Evolutionary conservation across 179 eudicot species (phyloP).

Genomic region (Beta macrorhiza): DNA sequence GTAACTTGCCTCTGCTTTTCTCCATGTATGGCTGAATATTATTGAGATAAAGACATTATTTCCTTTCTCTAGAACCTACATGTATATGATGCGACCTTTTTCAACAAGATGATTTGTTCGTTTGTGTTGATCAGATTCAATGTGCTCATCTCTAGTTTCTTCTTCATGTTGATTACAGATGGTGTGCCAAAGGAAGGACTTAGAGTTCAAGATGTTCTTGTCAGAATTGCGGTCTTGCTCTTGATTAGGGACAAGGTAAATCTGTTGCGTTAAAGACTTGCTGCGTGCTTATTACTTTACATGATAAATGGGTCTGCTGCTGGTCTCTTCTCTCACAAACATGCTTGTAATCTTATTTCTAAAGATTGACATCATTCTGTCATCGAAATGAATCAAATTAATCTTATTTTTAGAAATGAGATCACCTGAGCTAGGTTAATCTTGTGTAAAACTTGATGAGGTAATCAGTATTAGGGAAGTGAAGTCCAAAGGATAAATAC

Average conservation of each 20-base stretch:
- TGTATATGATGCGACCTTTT: background rate
- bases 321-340: background rate
- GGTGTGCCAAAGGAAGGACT: constrained; percentile 98
- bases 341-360: background rate
- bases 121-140: constrained; percentile 4
- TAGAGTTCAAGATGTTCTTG: constrained; percentile 85
- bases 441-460: background rate
- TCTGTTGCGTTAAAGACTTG: background rate
- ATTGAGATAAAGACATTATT: background rate
- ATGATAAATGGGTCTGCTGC: too few species aligned
- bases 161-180: constrained; percentile 45
- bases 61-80: background rate
- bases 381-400: too few species aligned
- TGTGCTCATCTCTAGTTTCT: constrained; percentile 9
- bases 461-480: background rate
- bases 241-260: constrained; percentile 76
- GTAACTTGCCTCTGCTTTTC: constrained; percentile 32
- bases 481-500: background rate
- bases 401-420: too few species aligned
- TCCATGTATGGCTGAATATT: background rate
- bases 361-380: too few species aligned
- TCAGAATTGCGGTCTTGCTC: constrained; percentile 63
- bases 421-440: too few species aligned
- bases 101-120: background rate
- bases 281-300: background rate